Evolutionary conservation across 2,329 filamentous ascomycete species (phyloP).

Genomic region (Penicillium sp.): DNA sequence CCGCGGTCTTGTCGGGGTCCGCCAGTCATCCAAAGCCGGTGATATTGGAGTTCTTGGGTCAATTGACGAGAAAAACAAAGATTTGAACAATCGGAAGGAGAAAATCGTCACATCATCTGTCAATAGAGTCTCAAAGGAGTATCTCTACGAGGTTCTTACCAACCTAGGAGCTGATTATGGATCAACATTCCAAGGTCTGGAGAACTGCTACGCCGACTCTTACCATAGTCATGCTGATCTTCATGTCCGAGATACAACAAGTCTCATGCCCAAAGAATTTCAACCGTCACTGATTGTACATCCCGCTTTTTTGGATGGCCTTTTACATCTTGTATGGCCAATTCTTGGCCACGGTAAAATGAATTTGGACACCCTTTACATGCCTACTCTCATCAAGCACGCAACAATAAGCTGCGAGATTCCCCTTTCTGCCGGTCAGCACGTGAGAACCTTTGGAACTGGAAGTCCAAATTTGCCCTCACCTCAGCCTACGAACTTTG

Average conservation of each 20-base stretch:
- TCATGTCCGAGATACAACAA: slow-evolving; percentile 41
- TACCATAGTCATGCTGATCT: slow-evolving; percentile 27
- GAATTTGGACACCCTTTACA: slow-evolving; percentile 30
- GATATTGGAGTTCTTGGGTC: slow-evolving; percentile 9
- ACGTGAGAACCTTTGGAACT: slow-evolving; percentile 17
- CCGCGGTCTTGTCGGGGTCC: slow-evolving; percentile 24
- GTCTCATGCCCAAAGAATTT: slow-evolving; percentile 44
- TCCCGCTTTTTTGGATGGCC: slow-evolving; percentile 45
- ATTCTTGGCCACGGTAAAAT: slow-evolving; percentile 28
- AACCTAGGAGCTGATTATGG: slow-evolving; percentile 51
- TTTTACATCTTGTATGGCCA: slow-evolving; percentile 28
- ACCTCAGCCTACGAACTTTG: slow-evolving; percentile 8
- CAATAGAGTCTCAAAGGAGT: slow-evolving; percentile 27
- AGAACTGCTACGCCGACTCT: slow-evolving; percentile 41
- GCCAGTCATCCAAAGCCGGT: slow-evolving; percentile 17
- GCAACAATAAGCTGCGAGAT: slow-evolving; percentile 21
- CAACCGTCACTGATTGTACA: slow-evolving; percentile 46
- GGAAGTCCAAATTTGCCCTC: slow-evolving; percentile 4
- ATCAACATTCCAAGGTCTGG: slow-evolving; percentile 49
- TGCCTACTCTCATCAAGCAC: slow-evolving; percentile 30
- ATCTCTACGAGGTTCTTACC: slow-evolving; percentile 47
- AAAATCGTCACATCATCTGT: background rate
- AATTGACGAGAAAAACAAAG: no score
- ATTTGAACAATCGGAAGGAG: background rate
- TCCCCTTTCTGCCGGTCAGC: slow-evolving; percentile 17